Conservation (phyloP, 2,329 filamentous ascomycete species). For the Claviceps quebecensis region DNA sequence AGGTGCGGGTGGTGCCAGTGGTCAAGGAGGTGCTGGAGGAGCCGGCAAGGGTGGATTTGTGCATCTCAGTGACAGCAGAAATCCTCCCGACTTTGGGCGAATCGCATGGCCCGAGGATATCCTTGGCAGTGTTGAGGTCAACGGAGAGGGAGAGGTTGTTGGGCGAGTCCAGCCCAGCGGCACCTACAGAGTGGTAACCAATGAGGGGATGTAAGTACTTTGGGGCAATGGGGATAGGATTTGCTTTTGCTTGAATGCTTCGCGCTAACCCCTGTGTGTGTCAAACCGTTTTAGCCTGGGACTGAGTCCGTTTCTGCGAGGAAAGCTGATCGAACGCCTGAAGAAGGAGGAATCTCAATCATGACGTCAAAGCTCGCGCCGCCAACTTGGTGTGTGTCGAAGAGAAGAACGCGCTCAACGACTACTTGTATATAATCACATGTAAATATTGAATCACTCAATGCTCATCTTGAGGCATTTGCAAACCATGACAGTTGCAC, state of each 20-base stretch:
- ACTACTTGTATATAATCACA: not conserved
- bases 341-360: conserved; percentile 26
- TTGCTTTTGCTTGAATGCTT: not conserved
- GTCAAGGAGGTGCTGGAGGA: conserved; percentile 48
- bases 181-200: conserved; percentile 50
- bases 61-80: conserved; percentile 49
- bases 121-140: conserved; percentile 51
- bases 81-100: conserved; percentile 51
- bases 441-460: not conserved
- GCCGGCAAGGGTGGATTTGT: conserved; percentile 47
- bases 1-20: conserved; percentile 41
- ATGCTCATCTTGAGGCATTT: not conserved
- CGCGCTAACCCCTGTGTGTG: conserved; percentile 10
- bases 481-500: not conserved
- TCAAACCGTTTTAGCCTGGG: conserved; percentile 13
- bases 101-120: conserved; percentile 61
- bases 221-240: not conserved
- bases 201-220: conserved; percentile 49
- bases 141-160: conserved; percentile 40
- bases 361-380: not conserved
- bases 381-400: not conserved
- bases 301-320: conserved; percentile 31
- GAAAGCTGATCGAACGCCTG: conserved; percentile 39
- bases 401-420: not conserved
- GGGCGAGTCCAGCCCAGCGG: conserved; percentile 45